Percentiles rank a stretch among this genome's conserved stretches.
Evolutionary conservation across 1,284 basidiomycete genomes (phyloP).

Genomic region (Papiliotrema flavescens): DNA sequence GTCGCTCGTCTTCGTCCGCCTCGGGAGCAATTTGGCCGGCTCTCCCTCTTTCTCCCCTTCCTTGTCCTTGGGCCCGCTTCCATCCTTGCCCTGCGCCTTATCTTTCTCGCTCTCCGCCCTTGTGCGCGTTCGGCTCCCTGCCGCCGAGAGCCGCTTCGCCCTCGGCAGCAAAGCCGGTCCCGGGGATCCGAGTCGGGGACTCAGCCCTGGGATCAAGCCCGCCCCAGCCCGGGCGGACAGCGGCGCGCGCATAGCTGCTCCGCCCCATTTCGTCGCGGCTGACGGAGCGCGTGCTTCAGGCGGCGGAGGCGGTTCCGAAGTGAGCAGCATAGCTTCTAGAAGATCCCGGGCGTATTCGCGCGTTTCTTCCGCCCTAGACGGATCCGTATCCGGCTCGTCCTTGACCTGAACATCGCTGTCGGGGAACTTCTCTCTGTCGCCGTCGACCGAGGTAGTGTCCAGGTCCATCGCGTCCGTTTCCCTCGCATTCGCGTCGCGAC

Average conservation of each 20-base stretch:
- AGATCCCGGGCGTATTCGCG: neutral
- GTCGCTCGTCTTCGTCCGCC: neutral
- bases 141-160: no score
- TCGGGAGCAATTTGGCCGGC: neutral
- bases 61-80: neutral
- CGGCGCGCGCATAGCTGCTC: neutral
- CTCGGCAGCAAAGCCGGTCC: neutral
- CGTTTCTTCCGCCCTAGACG: no score
- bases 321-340: conserved; percentile 1
- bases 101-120: neutral
- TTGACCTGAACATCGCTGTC: no score
- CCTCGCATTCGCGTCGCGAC: no score
- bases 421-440: no score
- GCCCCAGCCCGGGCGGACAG: no score
- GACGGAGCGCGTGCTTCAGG: conserved; percentile 1
- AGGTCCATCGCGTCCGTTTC: no score
- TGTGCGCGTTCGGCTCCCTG: neutral
- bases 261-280: conserved; percentile 3
- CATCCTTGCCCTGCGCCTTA: neutral
- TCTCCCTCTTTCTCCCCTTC: neutral
- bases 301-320: conserved; percentile 7
- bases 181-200: neutral
- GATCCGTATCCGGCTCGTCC: no score
- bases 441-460: no score
- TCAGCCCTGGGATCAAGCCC: no score